Evolutionary conservation across 1,139 yeast species (phyloP), one percentile per base, ranked within the genome.

Genomic region (Diutina ranongensis): DNA sequence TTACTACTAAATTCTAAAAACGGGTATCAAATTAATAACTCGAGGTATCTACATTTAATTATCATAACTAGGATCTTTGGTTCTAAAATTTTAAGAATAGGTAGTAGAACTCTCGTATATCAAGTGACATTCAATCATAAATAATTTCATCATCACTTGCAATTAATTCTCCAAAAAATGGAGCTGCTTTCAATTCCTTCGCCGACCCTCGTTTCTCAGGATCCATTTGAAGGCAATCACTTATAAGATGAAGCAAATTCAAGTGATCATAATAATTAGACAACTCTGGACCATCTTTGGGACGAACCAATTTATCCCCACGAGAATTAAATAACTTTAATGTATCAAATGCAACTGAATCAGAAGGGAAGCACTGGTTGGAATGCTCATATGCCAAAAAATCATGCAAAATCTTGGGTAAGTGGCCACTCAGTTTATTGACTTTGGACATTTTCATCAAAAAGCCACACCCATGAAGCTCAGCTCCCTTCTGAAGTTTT

Each of bases 391-490:
- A 54, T 12, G 47, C 47, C 40, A 71, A 55, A 44, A 67, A 63
- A 22, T 62, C 61, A 40, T 58, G 51, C 22, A 69, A 52, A 8
- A 69, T 50, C 48, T 64, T 63, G 33, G 64, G 52, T 36, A 71
- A 53, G 48, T 68, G 68, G 2, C 69, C 70, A 34, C 51, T 51
- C 5, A 56, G 35, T 18, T 54, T 48, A 45, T 57, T 54, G 9
- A 53, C 54, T 10, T 49, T 49, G 3, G 58, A 52, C 34, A 65
- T 55, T 47, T 68, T 79, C 15, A 89, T 71, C 51, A 88, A 97
- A 48, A 89, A 75, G 0, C 89, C 92, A 49, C 92, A 72, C 0
- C 98, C 97, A 65, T 92, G 99, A 41, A 87, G 62, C 48, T 77
- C 75, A 3, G 97, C 95, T 55, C 89, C 80, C 52, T 77, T 76